phyloP scores from a whole-genome alignment of 106 monocot genomes.

The Acorus calamus region DNA sequence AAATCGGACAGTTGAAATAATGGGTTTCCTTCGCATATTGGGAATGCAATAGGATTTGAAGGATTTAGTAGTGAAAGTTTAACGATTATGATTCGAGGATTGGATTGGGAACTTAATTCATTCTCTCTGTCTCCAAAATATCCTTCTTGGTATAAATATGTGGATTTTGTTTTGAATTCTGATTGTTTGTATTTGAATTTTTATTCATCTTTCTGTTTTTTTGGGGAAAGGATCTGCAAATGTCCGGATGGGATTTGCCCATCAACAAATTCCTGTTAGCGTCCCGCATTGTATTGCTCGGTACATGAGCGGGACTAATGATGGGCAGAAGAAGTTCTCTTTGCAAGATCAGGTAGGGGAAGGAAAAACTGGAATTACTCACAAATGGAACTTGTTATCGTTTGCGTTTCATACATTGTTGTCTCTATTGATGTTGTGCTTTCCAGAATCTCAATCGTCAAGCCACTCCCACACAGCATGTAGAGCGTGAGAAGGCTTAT shows the following conservation, averaged over 20 bases:
- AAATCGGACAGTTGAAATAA: too few relatives aligned
- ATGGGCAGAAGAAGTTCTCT: constrained; percentile 8
- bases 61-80: too few relatives aligned
- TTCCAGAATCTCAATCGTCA: constrained; percentile 55
- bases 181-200: background rate
- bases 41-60: too few relatives aligned
- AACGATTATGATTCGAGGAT: too few relatives aligned
- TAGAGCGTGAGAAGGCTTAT: constrained; percentile 78
- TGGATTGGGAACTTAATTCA: too few relatives aligned
- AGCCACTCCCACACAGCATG: constrained; percentile 45
- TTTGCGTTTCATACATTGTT: background rate
- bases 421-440: background rate
- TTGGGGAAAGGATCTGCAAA: constrained; percentile 61
- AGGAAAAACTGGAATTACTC: too few relatives aligned
- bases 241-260: constrained; percentile 80
- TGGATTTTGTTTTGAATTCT: too few relatives aligned
- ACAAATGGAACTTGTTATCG: background rate
- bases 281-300: constrained; percentile 86
- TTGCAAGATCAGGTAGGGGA: constrained; percentile 57
- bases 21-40: too few relatives aligned
- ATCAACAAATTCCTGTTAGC: constrained; percentile 61
- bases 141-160: too few relatives aligned
- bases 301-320: constrained; percentile 16
- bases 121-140: too few relatives aligned
- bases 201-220: background rate